Evolutionary conservation across 306 rosid genomes (phyloP), one percentile per base, ranked within the genome.

Genomic region (Cotoneaster glaucophyllus): DNA sequence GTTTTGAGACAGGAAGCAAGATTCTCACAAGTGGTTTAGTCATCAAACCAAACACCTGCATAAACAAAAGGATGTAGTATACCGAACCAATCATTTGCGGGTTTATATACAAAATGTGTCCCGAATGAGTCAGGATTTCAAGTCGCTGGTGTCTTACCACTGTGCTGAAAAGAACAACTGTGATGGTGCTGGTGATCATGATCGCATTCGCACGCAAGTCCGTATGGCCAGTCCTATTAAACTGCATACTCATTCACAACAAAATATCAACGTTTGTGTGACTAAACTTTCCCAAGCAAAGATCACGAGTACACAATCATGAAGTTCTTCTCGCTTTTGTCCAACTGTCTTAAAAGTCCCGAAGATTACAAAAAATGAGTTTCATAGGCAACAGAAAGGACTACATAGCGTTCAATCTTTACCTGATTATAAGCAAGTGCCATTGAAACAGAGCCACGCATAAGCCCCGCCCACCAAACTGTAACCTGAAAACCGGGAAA

Each of bases 401-500:
- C 22, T n/a, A 41, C 29, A 54, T 83, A 28, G 32, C 48, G 66
- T 82, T 81, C 65, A 53, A 73, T 74, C 61, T 65, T 77, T 67
- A 96, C 99, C 96, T 89, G 97, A 80, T 92, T 96, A 82, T 96
- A 96, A 25, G 99, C 92, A 61, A 96, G 96, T 68, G 99, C 99
- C 77, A 96, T 90, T 7, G 98, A 96, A 79, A 96, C 99, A 62
- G 99, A 97, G 37, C 99, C 99, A 15, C 99, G 97, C 99, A 90
- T 92, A 67, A 96, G 97, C 83, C 99, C 98, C 34, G 99, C 92
- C 99, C 99, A 96, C 98, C 98, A 96, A 73, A 96, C 88, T 63
- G 97, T 96, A 50, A 96, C 86, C 99, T 96, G 82, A 53, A 31
- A 82, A 63, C 44, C 29, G 8, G 77, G 71, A 29, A 71, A 80